These are phyloP conservation scores for Fusarium musae DNA, from an alignment of 2,329 filamentous ascomycete genomes.

Conservation along the genomic window DNA sequence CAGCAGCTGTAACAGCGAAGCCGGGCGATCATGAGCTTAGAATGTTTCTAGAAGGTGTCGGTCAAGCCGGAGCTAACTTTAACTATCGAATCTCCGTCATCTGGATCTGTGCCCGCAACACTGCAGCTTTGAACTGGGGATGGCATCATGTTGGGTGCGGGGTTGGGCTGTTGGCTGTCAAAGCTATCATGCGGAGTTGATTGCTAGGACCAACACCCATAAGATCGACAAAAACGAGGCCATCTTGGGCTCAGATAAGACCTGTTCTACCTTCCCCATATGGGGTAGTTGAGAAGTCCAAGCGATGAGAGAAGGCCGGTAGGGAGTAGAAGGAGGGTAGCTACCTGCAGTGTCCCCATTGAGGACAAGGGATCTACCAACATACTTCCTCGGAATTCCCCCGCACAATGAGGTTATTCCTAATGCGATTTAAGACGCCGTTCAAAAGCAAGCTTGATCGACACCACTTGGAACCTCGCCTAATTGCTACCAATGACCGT, in stretches of 20 bases:
- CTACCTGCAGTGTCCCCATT: background rate
- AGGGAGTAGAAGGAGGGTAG: background rate
- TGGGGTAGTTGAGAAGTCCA: background rate
- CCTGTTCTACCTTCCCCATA: background rate
- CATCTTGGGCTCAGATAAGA: background rate
- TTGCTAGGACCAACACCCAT: background rate
- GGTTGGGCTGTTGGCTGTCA: background rate
- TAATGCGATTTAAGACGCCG: background rate
- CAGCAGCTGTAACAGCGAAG: background rate
- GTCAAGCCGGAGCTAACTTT: background rate
- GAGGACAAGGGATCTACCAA: background rate
- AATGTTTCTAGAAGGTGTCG: background rate
- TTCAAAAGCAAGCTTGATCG: background rate
- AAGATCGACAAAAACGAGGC: background rate
- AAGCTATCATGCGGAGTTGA: background rate
- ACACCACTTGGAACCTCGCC: background rate
- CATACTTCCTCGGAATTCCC: background rate
- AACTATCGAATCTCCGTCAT: background rate
- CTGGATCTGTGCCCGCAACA: background rate
- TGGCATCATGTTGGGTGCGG: background rate
- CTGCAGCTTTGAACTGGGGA: background rate
- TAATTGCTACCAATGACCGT: background rate
- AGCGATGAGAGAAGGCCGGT: background rate
- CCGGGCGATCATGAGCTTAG: background rate
- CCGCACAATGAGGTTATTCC: background rate